Percentiles rank a stretch among this genome's conserved stretches.
Evolutionary conservation across 345 rosid species (phyloP).

Genomic region (Linum tenue): DNA sequence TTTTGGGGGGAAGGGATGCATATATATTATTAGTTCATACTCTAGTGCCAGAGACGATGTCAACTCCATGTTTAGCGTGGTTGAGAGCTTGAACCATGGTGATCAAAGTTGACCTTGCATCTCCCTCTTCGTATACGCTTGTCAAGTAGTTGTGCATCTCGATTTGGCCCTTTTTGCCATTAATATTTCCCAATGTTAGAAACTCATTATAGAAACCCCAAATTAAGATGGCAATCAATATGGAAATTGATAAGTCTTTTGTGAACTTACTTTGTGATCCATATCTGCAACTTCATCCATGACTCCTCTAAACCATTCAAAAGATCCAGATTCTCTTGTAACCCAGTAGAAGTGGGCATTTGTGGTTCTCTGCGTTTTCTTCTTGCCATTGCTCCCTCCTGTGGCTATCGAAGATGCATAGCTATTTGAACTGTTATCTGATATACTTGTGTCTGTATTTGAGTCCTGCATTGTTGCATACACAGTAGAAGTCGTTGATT

Average conservation of each 20-base stretch:
- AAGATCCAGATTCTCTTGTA: conserved; percentile 85
- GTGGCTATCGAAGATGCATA: conserved; percentile 43
- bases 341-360: conserved; percentile 96
- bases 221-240: neutral
- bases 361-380: conserved; percentile 41
- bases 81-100: conserved; percentile 96
- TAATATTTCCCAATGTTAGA: neutral
- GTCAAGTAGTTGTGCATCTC: conserved; percentile 95
- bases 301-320: conserved; percentile 96
- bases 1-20: neutral
- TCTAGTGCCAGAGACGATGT: conserved; percentile 88
- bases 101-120: conserved; percentile 89
- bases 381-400: conserved; percentile 32
- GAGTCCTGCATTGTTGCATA: conserved; percentile 32
- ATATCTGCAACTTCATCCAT: conserved; percentile 90
- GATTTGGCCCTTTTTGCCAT: conserved; percentile 63
- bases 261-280: conserved; percentile 60
- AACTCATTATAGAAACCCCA: neutral
- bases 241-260: neutral
- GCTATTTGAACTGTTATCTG: conserved; percentile 68
- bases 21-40: conserved; percentile 29
- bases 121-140: conserved; percentile 96
- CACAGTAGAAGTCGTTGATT: neutral
- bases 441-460: conserved; percentile 51
- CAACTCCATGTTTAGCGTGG: conserved; percentile 95